phyloP scores from a whole-genome alignment of 2,329 filamentous ascomycete genomes.

The Botrytis tulipae region DNA sequence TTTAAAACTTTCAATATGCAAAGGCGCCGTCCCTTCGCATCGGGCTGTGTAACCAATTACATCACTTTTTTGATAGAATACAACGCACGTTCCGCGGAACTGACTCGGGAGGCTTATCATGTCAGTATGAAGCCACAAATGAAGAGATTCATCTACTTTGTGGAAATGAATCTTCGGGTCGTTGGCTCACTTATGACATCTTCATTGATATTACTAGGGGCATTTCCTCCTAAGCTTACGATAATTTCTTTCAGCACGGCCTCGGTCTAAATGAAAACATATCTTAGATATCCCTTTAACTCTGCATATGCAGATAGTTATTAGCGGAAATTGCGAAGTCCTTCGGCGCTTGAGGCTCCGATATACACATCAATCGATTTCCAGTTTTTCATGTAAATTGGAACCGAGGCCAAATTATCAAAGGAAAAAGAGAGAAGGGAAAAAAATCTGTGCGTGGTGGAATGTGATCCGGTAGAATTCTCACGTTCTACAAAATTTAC shows the following conservation, averaged over 20 bases:
- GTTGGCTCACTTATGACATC: not conserved
- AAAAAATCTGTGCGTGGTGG: not conserved
- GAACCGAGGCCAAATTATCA: not conserved
- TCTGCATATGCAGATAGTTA: not conserved
- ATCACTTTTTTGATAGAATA: not conserved
- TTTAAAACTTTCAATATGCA: not conserved
- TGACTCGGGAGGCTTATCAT: not conserved
- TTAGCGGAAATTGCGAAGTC: not conserved
- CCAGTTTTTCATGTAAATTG: not conserved
- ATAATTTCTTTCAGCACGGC: not conserved
- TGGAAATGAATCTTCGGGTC: not conserved
- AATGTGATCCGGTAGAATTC: not conserved
- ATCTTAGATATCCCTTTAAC: not conserved
- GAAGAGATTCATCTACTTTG: not conserved
- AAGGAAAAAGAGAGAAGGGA: not conserved
- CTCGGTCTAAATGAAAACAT: not conserved
- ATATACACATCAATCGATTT: not conserved
- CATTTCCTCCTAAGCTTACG: not conserved
- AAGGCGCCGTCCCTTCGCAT: not conserved
- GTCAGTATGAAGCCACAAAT: not conserved
- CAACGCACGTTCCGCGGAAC: not conserved
- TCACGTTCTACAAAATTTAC: not conserved
- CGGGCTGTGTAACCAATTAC: not conserved
- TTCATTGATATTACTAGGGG: not conserved
- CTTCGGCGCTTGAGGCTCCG: slow-evolving; percentile 4